Percentiles rank a stretch among this genome's conserved stretches.
Conservation (phyloP, 1,284 basidiomycete genomes). For the Trichosporon coremiiforme region DNA sequence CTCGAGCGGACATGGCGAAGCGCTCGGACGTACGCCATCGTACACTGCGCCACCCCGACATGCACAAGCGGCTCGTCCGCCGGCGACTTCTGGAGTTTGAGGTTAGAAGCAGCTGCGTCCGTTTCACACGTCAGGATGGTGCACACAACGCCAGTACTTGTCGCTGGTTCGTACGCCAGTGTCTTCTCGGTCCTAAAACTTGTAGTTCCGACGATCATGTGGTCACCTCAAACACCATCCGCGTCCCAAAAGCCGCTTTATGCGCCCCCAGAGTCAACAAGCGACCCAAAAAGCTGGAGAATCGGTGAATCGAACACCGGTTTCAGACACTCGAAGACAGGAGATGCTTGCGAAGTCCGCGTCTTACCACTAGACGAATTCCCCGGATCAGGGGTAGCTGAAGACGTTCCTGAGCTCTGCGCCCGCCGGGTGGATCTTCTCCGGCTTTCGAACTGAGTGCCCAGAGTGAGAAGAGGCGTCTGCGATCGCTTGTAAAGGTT, state of each 20-base stretch:
- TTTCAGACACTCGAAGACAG: background rate
- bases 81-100: background rate
- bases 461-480: too few species aligned
- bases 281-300: background rate
- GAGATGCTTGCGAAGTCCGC: conserved; percentile 4
- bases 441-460: too few species aligned
- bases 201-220: too few species aligned
- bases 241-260: too few species aligned
- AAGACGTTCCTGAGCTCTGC: too few species aligned
- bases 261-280: background rate
- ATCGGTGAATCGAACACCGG: conserved; percentile 2
- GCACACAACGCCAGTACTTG: too few species aligned
- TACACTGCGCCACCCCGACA: background rate
- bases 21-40: background rate
- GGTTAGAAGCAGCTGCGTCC: background rate
- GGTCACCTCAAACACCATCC: too few species aligned
- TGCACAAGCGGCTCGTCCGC: too few species aligned
- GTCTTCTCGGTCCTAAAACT: background rate
- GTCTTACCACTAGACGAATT: conserved; percentile 16
- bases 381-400: background rate
- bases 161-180: too few species aligned
- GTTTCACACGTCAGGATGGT: background rate
- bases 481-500: too few species aligned
- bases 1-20: background rate
- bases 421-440: too few species aligned